A percentile compares a stretch with the other conserved stretches of the same genome.
These are phyloP conservation scores for Penicillium chermesinum DNA, from an alignment of 495 filamentous ascomycete species.

Conservation along the genomic window DNA sequence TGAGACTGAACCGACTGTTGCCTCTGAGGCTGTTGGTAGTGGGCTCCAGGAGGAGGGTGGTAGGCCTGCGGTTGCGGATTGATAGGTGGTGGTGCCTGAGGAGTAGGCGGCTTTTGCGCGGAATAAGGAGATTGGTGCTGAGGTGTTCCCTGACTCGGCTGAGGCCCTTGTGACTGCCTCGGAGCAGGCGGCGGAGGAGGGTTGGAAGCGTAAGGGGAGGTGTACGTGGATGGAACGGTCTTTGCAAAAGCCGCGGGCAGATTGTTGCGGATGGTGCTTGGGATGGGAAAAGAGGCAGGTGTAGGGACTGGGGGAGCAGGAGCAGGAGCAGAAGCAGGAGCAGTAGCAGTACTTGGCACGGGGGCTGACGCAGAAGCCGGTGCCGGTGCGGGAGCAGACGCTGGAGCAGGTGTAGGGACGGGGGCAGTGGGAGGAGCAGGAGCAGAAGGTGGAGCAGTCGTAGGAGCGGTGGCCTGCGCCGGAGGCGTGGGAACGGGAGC, in stretches of 20 bases:
- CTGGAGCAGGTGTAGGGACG: too few species aligned
- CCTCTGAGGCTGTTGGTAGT: constrained; percentile 17
- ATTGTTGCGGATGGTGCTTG: constrained; percentile 39
- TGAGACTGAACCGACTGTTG: constrained; percentile 26
- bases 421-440: constrained; percentile 15
- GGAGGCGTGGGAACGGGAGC: constrained; percentile 10
- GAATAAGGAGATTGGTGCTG: constrained; percentile 26
- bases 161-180: constrained; percentile 27
- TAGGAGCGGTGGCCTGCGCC: constrained; percentile 3
- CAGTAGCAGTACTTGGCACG: constrained; percentile 15
- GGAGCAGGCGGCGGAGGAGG: constrained; percentile 32
- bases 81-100: constrained; percentile 18
- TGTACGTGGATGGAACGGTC: constrained; percentile 37
- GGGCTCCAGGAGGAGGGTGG: constrained; percentile 15
- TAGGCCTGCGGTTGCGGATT: constrained; percentile 19
- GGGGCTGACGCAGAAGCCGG: constrained; percentile 16
- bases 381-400: constrained; percentile 12
- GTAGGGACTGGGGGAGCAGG: constrained; percentile 1
- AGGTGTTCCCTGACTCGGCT: constrained; percentile 17
- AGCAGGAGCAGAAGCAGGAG: constrained; percentile 17
- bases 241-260: constrained; percentile 42
- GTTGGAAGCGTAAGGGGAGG: constrained; percentile 40
- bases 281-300: constrained; percentile 35
- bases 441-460: constrained; percentile 11
- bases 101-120: constrained; percentile 15